Conservation (phyloP, 768 basidiomycete genomes). For the Agaricus blazei region DNA sequence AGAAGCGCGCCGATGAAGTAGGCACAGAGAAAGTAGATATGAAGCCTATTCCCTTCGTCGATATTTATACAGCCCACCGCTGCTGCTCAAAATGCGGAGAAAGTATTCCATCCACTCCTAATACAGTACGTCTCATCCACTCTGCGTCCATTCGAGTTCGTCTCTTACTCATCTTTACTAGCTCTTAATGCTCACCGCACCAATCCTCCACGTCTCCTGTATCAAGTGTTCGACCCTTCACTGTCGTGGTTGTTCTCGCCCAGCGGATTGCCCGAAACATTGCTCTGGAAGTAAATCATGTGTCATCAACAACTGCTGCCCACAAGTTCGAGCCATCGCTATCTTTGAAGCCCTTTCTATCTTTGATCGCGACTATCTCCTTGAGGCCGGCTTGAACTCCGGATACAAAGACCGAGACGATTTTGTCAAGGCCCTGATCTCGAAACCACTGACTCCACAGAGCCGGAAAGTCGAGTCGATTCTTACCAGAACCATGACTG, state of each 20-base stretch:
- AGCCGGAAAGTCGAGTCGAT: not conserved
- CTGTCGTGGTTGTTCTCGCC: slow-evolving; percentile 28
- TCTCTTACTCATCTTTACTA: slow-evolving; percentile 1
- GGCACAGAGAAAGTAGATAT: slow-evolving; percentile 1
- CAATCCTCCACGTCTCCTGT: slow-evolving; percentile 24
- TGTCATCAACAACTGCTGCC: slow-evolving; percentile 25
- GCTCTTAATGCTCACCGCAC: slow-evolving; percentile 12
- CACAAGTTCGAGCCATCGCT: slow-evolving; percentile 24
- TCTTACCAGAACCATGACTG: not conserved
- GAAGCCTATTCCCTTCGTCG: slow-evolving; percentile 7
- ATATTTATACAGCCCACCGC: slow-evolving; percentile 19
- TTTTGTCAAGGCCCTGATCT: slow-evolving; percentile 11
- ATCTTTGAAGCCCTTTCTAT: slow-evolving; percentile 27
- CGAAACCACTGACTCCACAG: not conserved
- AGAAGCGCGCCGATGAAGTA: not conserved
- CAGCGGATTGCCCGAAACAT: slow-evolving; percentile 15
- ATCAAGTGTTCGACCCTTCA: slow-evolving; percentile 21
- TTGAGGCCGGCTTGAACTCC: slow-evolving; percentile 16
- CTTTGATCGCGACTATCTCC: slow-evolving; percentile 24
- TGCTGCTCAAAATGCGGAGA: slow-evolving; percentile 23
- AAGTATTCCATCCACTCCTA: slow-evolving; percentile 15
- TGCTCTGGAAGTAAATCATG: slow-evolving; percentile 24
- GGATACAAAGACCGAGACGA: slow-evolving; percentile 2
- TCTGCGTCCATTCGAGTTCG: not conserved
- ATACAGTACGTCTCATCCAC: slow-evolving; percentile 16